These are phyloP conservation scores for Tetrahymena thermophila DNA, from an alignment of 73 alveolate species.

Conservation along the genomic window DNA sequence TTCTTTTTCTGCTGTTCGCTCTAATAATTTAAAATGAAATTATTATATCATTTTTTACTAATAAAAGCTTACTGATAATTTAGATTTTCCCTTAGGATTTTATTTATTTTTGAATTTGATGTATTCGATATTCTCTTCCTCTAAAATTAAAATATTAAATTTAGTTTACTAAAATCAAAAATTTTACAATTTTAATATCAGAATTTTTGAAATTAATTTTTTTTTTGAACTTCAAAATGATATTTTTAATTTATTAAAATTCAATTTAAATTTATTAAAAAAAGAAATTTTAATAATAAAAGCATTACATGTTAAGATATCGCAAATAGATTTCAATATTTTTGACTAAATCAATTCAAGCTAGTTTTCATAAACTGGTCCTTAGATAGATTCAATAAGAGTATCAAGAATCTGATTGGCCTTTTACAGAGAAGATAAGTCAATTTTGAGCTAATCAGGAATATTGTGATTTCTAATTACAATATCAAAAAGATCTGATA, in stretches of 20 bases:
- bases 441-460: neutral
- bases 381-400: neutral
- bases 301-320: neutral
- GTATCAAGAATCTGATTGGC: neutral
- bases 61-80: neutral
- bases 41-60: neutral
- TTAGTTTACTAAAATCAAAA: too few species aligned
- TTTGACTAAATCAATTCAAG: neutral
- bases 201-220: too few species aligned
- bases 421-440: neutral
- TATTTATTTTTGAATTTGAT: neutral
- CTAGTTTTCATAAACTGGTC: neutral
- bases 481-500: neutral
- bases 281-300: neutral
- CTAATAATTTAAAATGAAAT: neutral
- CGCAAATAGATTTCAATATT: neutral
- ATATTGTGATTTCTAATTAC: neutral
- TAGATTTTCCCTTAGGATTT: neutral
- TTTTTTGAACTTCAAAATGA: too few species aligned
- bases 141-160: neutral
- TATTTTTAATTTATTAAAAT: too few species aligned
- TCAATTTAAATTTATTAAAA: too few species aligned
- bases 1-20: neutral
- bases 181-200: too few species aligned
- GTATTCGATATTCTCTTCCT: neutral